Evolutionary conservation across 768 basidiomycete genomes (phyloP).

Genomic region (Tremella fuciformis): DNA sequence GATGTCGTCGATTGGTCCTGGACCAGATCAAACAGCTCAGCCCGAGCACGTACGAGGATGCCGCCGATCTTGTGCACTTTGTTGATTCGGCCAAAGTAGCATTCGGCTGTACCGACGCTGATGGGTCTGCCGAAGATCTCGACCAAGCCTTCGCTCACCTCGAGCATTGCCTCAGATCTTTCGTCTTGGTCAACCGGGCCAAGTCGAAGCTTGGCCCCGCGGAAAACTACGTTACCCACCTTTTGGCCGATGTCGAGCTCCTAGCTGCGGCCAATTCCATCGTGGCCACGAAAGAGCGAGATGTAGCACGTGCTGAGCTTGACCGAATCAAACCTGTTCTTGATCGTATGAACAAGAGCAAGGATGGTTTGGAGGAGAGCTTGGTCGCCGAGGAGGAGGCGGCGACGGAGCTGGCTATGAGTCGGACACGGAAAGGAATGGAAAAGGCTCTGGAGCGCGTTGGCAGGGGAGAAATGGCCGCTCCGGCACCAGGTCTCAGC

Average conservation of each 20-base stretch:
- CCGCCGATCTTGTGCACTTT: constrained; percentile 92
- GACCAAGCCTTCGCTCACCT: constrained; percentile 72
- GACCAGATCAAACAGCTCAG: constrained; percentile 92
- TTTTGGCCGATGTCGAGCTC: constrained; percentile 85
- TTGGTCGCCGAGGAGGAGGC: constrained; percentile 77
- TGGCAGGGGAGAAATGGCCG: constrained; percentile 66
- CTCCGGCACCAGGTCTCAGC: constrained; percentile 23
- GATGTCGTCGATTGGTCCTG: constrained; percentile 79
- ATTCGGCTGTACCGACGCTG: constrained; percentile 56
- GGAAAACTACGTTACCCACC: constrained; percentile 81
- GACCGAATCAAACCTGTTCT: constrained; percentile 70
- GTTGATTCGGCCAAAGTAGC: constrained; percentile 74
- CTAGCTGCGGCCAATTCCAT: constrained; percentile 81
- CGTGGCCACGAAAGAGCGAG: constrained; percentile 74
- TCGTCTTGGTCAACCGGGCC: constrained; percentile 92
- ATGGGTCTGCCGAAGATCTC: constrained; percentile 57
- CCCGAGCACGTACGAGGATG: constrained; percentile 86
- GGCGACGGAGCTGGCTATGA: constrained; percentile 59
- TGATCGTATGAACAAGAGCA: constrained; percentile 76
- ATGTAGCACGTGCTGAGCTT: constrained; percentile 69
- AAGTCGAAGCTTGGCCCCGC: constrained; percentile 94
- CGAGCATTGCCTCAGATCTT: constrained; percentile 83
- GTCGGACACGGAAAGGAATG: constrained; percentile 63
- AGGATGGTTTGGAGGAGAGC: constrained; percentile 71
- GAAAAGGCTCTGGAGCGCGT: constrained; percentile 70